These are phyloP conservation scores for Marchantia polymorpha DNA, from an alignment of 225 moss, liverwort and hornwort genomes.

Conservation along the genomic window DNA sequence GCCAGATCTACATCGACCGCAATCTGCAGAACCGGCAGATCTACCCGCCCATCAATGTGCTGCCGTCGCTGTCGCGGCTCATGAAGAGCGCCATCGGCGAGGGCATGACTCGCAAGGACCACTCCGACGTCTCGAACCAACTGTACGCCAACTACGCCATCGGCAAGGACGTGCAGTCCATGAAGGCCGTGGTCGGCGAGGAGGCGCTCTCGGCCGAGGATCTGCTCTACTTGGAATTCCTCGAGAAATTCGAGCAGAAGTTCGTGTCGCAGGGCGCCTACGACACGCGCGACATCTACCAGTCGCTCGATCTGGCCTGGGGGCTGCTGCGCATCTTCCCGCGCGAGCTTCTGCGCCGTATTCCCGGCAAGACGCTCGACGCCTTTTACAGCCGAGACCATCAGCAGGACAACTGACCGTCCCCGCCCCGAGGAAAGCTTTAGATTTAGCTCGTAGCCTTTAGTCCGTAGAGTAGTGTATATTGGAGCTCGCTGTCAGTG, in stretches of 20 bases:
- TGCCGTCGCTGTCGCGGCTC: slow-evolving; percentile 54
- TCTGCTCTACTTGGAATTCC: slow-evolving; percentile 70
- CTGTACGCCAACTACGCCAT: slow-evolving; percentile 88
- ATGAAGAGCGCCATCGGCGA: slow-evolving; percentile 84
- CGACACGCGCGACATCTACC: slow-evolving; percentile 84
- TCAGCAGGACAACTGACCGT: no score
- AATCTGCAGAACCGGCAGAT: slow-evolving; percentile 55
- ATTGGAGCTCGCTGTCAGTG: no score
- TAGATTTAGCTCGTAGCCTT: no score
- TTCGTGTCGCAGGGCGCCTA: slow-evolving; percentile 52
- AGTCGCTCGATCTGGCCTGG: slow-evolving; percentile 77
- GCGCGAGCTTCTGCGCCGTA: no score
- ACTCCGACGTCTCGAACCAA: slow-evolving; percentile 70
- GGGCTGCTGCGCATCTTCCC: no score
- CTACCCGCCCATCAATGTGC: slow-evolving; percentile 52
- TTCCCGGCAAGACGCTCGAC: no score
- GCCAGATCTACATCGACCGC: slow-evolving; percentile 53
- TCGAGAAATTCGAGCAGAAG: slow-evolving; percentile 79
- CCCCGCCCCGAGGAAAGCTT: no score
- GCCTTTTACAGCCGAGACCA: no score
- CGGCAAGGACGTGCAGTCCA: slow-evolving; percentile 92
- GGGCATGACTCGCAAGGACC: slow-evolving; percentile 30
- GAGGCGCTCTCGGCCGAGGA: slow-evolving; percentile 92
- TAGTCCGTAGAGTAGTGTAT: no score
- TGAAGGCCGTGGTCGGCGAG: slow-evolving; percentile 97